These are phyloP conservation scores for Cercospora janseana DNA, from an alignment of 2,329 filamentous ascomycete species.

Conservation along the genomic window DNA sequence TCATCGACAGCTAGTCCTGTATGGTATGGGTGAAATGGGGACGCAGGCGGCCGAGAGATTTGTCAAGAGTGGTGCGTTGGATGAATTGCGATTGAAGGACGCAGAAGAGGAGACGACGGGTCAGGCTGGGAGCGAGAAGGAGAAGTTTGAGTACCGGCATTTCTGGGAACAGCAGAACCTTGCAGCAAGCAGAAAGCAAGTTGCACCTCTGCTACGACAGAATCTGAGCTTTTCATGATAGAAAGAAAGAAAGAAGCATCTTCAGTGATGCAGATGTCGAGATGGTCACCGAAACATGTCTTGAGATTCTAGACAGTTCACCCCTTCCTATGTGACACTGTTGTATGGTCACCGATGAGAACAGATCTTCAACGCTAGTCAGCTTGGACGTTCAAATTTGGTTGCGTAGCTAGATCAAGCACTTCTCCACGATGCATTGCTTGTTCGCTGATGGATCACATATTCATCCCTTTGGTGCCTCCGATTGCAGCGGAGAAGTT, in stretches of 20 bases:
- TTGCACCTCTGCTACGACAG: constrained; percentile 58
- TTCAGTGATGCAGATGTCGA: no score
- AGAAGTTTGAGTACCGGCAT: constrained; percentile 35
- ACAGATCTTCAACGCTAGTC: no score
- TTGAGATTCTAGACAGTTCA: no score
- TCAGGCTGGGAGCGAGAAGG: constrained; percentile 36
- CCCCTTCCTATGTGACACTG: no score
- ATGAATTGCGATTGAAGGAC: constrained; percentile 55
- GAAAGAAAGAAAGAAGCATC: no score
- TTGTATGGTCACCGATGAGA: no score
- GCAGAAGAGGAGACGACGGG: constrained; percentile 55
- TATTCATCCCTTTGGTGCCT: neutral
- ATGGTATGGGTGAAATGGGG: constrained; percentile 52
- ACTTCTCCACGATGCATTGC: no score
- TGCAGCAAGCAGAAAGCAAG: constrained; percentile 61
- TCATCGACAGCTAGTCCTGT: constrained; percentile 67
- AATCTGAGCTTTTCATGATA: constrained; percentile 43
- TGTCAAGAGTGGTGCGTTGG: constrained; percentile 42
- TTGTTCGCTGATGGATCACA: no score
- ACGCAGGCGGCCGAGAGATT: constrained; percentile 57
- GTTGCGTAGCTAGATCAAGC: no score
- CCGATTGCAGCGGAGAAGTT: neutral
- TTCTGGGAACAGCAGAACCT: constrained; percentile 66
- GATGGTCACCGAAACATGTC: no score
- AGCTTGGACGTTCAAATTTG: no score